These are phyloP conservation scores for Paramyrothecium sp. DNA, from an alignment of 2,329 filamentous ascomycete species.

Conservation along the genomic window DNA sequence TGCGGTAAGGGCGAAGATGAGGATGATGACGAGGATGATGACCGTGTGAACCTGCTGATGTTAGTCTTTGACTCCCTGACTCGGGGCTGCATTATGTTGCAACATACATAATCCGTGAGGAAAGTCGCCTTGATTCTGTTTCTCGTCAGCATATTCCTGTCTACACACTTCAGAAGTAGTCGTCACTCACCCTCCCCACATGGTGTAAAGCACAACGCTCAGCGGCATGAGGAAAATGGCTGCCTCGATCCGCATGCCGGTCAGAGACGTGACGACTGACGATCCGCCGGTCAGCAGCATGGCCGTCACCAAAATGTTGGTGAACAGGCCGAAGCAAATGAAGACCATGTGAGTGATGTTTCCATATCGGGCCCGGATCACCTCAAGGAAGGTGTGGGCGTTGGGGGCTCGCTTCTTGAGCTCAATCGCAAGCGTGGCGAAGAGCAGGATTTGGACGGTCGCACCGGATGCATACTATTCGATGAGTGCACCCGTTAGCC, in stretches of 20 bases:
- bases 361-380: constrained; percentile 75
- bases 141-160: neutral
- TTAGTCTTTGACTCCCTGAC: neutral
- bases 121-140: constrained; percentile 77
- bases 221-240: constrained; percentile 79
- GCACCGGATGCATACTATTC: constrained; percentile 58
- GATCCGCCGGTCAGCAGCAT: constrained; percentile 79
- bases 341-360: constrained; percentile 68
- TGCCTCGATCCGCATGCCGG: constrained; percentile 55
- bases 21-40: constrained; percentile 73
- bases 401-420: constrained; percentile 79
- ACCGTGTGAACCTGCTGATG: constrained; percentile 64
- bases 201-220: constrained; percentile 75
- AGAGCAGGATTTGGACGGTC: constrained; percentile 77
- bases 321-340: constrained; percentile 74
- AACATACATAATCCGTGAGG: constrained; percentile 64
- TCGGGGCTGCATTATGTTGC: neutral
- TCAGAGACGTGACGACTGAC: constrained; percentile 43
- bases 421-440: constrained; percentile 82
- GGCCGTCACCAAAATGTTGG: constrained; percentile 77
- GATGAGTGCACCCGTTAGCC: too few species aligned
- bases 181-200: constrained; percentile 39
- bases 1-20: constrained; percentile 75
- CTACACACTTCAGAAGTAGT: neutral
- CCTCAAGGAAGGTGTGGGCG: constrained; percentile 76